A percentile compares a stretch with the other conserved stretches of the same genome.
Conservation (phyloP, 1,284 basidiomycete species). For the Sphaerobolus stellatus region DNA sequence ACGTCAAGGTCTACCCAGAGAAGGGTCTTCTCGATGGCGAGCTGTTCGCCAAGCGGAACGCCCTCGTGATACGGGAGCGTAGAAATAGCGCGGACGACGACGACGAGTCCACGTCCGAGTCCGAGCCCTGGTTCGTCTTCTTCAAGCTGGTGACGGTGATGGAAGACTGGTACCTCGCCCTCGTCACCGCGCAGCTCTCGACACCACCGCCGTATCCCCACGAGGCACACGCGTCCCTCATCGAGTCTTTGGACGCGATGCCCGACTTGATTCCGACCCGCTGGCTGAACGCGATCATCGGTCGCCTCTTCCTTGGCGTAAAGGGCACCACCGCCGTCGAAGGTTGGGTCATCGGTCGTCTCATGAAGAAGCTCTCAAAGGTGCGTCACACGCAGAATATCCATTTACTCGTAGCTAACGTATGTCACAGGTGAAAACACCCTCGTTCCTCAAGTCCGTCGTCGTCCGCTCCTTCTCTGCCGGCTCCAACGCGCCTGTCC, state of each 20-base stretch:
- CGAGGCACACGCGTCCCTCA: conserved; percentile 80
- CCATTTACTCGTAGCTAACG: not conserved
- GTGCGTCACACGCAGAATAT: not conserved
- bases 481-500: conserved; percentile 77
- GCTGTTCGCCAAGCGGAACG: conserved; percentile 85
- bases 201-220: conserved; percentile 68
- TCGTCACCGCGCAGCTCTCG: conserved; percentile 69
- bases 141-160: conserved; percentile 80
- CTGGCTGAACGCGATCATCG: conserved; percentile 94
- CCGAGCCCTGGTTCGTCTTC: conserved; percentile 91
- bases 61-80: conserved; percentile 60
- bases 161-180: conserved; percentile 95
- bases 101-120: conserved; percentile 49
- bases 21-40: conserved; percentile 72
- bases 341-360: conserved; percentile 78
- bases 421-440: conserved; percentile 64
- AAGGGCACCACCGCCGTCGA: conserved; percentile 84
- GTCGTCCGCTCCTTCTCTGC: conserved; percentile 88
- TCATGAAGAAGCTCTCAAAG: conserved; percentile 93
- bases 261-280: conserved; percentile 95
- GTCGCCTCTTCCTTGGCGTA: conserved; percentile 89
- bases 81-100: conserved; percentile 49
- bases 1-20: conserved; percentile 73
- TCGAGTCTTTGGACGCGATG: conserved; percentile 84
- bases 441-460: conserved; percentile 83